Conservation (phyloP, 2,329 filamentous ascomycete genomes). For the Pestalotiopsis sp. region DNA sequence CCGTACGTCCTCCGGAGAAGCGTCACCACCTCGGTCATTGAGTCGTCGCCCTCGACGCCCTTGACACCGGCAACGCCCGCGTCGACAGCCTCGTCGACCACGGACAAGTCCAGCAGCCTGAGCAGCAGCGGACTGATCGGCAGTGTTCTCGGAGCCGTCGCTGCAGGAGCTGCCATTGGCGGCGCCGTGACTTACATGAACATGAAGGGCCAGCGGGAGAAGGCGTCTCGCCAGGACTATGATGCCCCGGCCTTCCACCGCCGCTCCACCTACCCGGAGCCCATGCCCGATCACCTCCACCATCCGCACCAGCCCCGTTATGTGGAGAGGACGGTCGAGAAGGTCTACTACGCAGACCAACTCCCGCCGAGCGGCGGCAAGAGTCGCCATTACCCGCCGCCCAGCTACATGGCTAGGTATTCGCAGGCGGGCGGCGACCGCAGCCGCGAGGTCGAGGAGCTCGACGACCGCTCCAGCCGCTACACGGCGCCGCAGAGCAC, state of each 20-base stretch:
- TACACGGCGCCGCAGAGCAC: constrained; percentile 40
- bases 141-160: constrained; percentile 72
- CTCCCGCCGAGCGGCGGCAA: constrained; percentile 27
- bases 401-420: constrained; percentile 39
- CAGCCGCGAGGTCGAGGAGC: constrained; percentile 37
- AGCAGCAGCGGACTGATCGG: constrained; percentile 70
- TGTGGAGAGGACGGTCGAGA: constrained; percentile 40
- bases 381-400: constrained; percentile 34
- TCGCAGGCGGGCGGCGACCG: constrained; percentile 32
- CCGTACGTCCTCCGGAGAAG: constrained; percentile 33
- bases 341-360: constrained; percentile 39
- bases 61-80: constrained; percentile 36
- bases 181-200: constrained; percentile 70
- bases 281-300: constrained; percentile 28
- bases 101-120: constrained; percentile 42
- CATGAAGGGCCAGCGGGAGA: constrained; percentile 58
- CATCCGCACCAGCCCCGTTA: constrained; percentile 31
- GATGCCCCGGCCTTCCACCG: constrained; percentile 44
- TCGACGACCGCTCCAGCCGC: constrained; percentile 44
- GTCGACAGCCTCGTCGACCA: constrained; percentile 25
- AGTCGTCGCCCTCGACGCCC: constrained; percentile 24
- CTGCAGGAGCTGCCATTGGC: constrained; percentile 73
- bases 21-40: constrained; percentile 37
- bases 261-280: constrained; percentile 49
- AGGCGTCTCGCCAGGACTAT: constrained; percentile 42